phyloP scores from a whole-genome alignment of 345 rosid genomes.

The Carallia brachiata region DNA sequence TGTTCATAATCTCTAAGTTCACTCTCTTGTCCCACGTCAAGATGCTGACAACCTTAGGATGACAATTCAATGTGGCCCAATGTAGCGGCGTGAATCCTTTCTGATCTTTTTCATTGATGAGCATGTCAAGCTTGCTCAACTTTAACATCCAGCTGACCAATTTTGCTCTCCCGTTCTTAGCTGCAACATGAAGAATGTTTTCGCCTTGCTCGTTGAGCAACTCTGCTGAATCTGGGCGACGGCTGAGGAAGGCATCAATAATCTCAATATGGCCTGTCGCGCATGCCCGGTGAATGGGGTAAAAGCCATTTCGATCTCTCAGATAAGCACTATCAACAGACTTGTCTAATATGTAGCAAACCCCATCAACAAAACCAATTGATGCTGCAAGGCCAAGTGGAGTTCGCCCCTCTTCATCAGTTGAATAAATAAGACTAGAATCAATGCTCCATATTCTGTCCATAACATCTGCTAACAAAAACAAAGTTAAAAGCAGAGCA shows the following conservation, averaged over 20 bases:
- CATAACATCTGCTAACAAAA: too few relatives aligned
- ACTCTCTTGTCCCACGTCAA: not conserved
- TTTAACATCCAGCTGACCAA: not conserved
- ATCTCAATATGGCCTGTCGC: not conserved
- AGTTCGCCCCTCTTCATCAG: not conserved
- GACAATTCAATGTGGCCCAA: not conserved
- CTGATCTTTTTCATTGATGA: constrained; percentile 1
- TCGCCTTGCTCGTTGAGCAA: not conserved
- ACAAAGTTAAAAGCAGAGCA: too few relatives aligned
- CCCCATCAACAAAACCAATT: not conserved
- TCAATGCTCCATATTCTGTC: too few relatives aligned
- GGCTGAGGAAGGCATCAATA: not conserved
- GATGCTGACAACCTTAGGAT: not conserved
- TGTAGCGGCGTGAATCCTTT: constrained; percentile 18
- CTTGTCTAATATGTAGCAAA: not conserved
- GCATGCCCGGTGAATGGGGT: constrained; percentile 13
- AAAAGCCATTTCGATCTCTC: not conserved
- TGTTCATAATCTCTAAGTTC: constrained; percentile 10
- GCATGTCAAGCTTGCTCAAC: constrained; percentile 3
- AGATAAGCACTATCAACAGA: not conserved
- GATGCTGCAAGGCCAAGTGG: constrained; percentile 14
- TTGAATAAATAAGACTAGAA: too few relatives aligned
- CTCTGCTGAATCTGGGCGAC: constrained; percentile 1
- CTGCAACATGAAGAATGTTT: constrained; percentile 13
- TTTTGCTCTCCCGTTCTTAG: not conserved